Conservation (phyloP, 106 monocot species). For the Phalaenopsis aphrodite region DNA sequence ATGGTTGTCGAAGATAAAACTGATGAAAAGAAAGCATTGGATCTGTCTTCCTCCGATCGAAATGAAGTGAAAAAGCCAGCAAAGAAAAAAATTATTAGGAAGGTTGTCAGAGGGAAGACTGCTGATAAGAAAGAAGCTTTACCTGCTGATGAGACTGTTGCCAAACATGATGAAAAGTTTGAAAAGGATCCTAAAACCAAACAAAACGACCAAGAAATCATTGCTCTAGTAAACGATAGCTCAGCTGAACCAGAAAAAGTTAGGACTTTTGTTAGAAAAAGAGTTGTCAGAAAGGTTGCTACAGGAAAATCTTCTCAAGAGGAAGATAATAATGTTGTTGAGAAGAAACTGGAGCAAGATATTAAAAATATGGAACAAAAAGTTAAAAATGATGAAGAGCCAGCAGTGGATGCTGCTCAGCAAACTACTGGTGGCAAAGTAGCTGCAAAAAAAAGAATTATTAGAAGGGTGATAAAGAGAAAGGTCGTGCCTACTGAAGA, state of each 20-base stretch:
- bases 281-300: conserved; percentile 27
- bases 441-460: conserved; percentile 73
- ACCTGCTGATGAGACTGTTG: conserved; percentile 15
- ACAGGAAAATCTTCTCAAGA: conserved; percentile 25
- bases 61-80: conserved; percentile 17
- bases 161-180: conserved; percentile 23
- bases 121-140: conserved; percentile 30
- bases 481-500: conserved; percentile 33
- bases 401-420: conserved; percentile 7
- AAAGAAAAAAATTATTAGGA: conserved; percentile 53
- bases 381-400: conserved; percentile 7
- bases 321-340: conserved; percentile 18
- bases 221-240: conserved; percentile 9
- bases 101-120: conserved; percentile 42
- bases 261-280: conserved; percentile 39
- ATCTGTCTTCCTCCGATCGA: conserved; percentile 14
- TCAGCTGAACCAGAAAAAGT: conserved; percentile 11
- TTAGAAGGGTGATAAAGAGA: conserved; percentile 69
- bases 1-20: conserved; percentile 7
- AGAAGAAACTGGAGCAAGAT: conserved; percentile 23
- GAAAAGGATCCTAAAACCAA: conserved; percentile 18
- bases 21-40: conserved; percentile 8
- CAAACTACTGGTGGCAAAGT: conserved; percentile 30
- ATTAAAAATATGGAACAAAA: conserved; percentile 16
- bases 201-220: conserved; percentile 9